phyloP scores from a whole-genome alignment of 495 filamentous ascomycete genomes.

The Podospora conica region DNA sequence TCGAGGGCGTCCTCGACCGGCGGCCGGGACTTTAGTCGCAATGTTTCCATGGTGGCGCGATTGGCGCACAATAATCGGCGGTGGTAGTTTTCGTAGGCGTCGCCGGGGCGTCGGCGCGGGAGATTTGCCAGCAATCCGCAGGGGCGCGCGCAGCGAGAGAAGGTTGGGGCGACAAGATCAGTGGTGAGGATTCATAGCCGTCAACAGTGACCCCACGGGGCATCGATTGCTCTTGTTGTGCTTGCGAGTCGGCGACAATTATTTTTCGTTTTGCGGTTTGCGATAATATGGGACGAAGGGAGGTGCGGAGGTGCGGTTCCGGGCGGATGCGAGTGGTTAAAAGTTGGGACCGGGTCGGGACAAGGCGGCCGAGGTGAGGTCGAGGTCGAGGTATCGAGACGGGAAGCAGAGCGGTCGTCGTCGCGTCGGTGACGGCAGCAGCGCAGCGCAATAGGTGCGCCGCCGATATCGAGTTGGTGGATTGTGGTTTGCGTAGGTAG shows the following conservation, averaged over 20 bases:
- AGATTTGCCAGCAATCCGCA: not conserved
- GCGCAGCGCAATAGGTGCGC: conserved; percentile 3
- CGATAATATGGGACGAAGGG: conserved; percentile 1
- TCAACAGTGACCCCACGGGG: conserved; percentile 18
- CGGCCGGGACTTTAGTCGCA: conserved; percentile 50
- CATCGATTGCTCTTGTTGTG: conserved; percentile 5
- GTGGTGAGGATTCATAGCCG: conserved; percentile 34
- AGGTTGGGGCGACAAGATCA: conserved; percentile 22
- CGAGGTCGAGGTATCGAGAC: conserved; percentile 12
- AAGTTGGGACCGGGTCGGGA: conserved; percentile 12
- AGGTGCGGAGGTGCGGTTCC: conserved; percentile 15
- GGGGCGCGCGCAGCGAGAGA: conserved; percentile 10
- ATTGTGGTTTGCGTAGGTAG: conserved; percentile 3
- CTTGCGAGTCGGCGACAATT: not conserved
- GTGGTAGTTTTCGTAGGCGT: not conserved
- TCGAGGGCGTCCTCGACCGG: conserved; percentile 59
- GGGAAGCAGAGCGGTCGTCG: not conserved
- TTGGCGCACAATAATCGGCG: not conserved
- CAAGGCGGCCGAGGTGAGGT: conserved; percentile 6
- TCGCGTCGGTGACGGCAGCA: not conserved
- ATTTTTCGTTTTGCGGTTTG: conserved; percentile 1
- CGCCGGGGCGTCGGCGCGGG: conserved; percentile 9
- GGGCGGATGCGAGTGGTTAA: conserved; percentile 12
- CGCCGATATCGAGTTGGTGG: not conserved
- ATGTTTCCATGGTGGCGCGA: conserved; percentile 47